Conservation (phyloP, 106 monocot genomes). For the Acorus calamus region DNA sequence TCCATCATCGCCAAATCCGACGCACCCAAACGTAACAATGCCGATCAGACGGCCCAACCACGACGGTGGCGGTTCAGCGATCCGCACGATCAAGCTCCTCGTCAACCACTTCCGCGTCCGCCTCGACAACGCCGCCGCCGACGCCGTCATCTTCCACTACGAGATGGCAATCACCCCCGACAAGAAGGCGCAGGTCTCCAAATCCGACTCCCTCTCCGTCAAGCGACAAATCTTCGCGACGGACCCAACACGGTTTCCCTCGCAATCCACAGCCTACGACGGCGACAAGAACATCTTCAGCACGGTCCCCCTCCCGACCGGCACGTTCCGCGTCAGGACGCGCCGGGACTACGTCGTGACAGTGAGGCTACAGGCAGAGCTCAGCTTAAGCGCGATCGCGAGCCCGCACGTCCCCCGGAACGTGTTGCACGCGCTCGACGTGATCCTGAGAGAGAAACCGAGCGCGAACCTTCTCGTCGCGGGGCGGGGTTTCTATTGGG, state of each 20-base stretch:
- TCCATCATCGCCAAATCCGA: too few species aligned
- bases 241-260: neutral
- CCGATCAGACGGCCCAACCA: constrained; percentile 3
- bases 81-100: neutral
- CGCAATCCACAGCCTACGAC: constrained; percentile 18
- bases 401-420: too few species aligned
- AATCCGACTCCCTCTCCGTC: constrained; percentile 5
- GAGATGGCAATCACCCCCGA: constrained; percentile 2
- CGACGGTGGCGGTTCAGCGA: constrained; percentile 7
- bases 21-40: neutral
- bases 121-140: neutral
- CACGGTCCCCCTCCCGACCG: constrained; percentile 5
- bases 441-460: too few species aligned
- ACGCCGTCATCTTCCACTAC: constrained; percentile 10
- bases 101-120: constrained; percentile 11
- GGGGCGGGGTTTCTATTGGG: too few species aligned
- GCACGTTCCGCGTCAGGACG: constrained; percentile 6
- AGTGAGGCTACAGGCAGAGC: constrained; percentile 8
- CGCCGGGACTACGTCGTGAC: constrained; percentile 1
- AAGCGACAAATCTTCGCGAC: constrained; percentile 15
- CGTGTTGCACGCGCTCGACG: too few species aligned
- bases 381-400: neutral
- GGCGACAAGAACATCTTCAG: constrained; percentile 23
- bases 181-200: constrained; percentile 4
- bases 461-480: too few species aligned